Evolutionary conservation across 306 rosid genomes (phyloP).

Genomic region (Gastrolobium bilobum): DNA sequence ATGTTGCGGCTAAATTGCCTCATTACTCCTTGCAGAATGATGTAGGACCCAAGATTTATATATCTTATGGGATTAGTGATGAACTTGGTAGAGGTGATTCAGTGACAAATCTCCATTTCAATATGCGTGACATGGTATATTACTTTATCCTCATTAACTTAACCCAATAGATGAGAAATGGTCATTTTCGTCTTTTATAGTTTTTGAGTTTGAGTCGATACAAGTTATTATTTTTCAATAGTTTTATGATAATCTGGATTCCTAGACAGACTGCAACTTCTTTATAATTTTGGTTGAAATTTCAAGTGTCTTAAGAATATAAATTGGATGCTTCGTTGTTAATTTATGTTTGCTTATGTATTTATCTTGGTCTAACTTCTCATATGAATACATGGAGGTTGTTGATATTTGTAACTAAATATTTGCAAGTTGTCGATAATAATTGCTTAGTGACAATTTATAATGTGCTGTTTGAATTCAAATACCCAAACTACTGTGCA

Average conservation of each 20-base stretch:
- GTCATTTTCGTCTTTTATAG: constrained; percentile 28
- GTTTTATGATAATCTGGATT: constrained; percentile 26
- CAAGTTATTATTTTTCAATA: not conserved
- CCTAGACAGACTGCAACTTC: constrained; percentile 14
- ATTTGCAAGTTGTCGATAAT: constrained; percentile 20
- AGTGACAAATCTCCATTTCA: constrained; percentile 91
- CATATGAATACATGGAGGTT: constrained; percentile 18
- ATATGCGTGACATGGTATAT: constrained; percentile 95
- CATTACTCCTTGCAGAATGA: constrained; percentile 98
- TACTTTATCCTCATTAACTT: constrained; percentile 43
- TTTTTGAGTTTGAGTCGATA: constrained; percentile 29
- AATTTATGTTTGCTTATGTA: constrained; percentile 16
- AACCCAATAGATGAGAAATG: constrained; percentile 22
- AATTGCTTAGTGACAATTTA: constrained; percentile 6
- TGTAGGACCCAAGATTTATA: constrained; percentile 93
- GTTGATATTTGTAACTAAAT: constrained; percentile 30
- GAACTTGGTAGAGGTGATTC: constrained; percentile 78
- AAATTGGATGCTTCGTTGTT: constrained; percentile 41
- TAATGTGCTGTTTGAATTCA: constrained; percentile 37
- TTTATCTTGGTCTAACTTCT: constrained; percentile 32
- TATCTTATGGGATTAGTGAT: constrained; percentile 80
- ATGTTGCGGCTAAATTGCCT: constrained; percentile 98
- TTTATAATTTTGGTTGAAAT: constrained; percentile 31
- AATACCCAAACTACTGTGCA: constrained; percentile 16
- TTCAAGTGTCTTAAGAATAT: constrained; percentile 27